Evolutionary conservation across 169 alveolate genomes (phyloP), one percentile per base, ranked within the genome.

Genomic region (Eimeria maxima): DNA sequence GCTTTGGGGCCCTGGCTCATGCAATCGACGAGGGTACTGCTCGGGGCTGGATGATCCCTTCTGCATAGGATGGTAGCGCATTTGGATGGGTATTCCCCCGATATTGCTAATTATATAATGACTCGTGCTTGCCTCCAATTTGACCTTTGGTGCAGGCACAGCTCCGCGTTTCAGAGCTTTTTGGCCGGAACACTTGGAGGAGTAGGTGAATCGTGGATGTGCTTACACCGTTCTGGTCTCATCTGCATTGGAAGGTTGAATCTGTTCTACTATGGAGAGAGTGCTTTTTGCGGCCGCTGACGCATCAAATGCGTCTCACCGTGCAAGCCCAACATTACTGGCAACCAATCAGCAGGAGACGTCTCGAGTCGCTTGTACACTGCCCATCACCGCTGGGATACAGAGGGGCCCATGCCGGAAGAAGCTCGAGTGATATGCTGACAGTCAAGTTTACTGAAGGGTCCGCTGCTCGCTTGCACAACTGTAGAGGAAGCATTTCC

Each of bases 291-390:
- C n/a, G 0, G 74, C 16, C 13, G 74, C 29, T 50, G 91, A 53
- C 74, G 73, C 91, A 55, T 27, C 91, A 47, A 29, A 27, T 83
- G 91, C 91, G 91, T 83, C 53, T 27, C 50, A 44, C 22, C 6
- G 73, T 29, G 13, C 45, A 55, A 20, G 69, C 91, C 8, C 27
- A 53, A 53, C 74, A n/a, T 27, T 83, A n/a, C 29, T 83, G 73
- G 71, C 91, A 20, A 33, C 67, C 27, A 50, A 83, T 47, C 13
- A 16, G 71, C 47, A 27, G 27, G 53, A 27, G 29, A 14, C 55
- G 91, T 53, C 55, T 55, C 73, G 91, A 53, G 73, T 83, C 91
- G 29, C 91, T 83, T 83, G 91, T 29, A 45, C 88, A 22, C 22
- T 44, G 63, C 88, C 22, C 42, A 45, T 33, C 86, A 76, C n/a